Percentiles rank a stretch among this genome's conserved stretches.
Conservation (phyloP, 768 basidiomycete species). For the Tylopilus sp. region DNA sequence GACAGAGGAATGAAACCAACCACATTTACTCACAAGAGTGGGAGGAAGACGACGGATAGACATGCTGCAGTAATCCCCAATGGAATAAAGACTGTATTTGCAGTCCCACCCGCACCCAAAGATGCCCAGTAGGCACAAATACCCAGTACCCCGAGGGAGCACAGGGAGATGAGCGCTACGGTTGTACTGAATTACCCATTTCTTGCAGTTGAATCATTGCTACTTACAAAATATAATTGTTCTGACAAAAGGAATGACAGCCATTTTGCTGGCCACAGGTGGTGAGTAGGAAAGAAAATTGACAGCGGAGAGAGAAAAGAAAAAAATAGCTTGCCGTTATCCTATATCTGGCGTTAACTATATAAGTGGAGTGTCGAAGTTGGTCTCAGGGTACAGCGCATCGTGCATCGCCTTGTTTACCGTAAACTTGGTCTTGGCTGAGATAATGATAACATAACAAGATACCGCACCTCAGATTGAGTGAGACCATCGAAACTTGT, state of each 20-base stretch:
- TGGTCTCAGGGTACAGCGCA: not conserved
- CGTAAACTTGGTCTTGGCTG: not conserved
- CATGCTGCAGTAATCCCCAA: constrained; percentile 13
- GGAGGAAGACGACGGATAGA: constrained; percentile 22
- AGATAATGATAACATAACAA: not conserved
- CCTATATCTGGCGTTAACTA: not conserved
- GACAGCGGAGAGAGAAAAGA: not conserved
- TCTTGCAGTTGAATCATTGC: not conserved
- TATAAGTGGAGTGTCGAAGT: not conserved
- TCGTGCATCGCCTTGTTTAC: not conserved
- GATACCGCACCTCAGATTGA: not conserved
- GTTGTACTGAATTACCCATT: not conserved
- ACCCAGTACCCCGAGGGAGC: constrained; percentile 20
- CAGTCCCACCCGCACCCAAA: constrained; percentile 3
- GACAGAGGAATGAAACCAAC: not conserved
- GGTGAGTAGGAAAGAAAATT: not conserved
- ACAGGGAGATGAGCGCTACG: constrained; percentile 14
- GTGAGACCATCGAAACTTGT: not conserved
- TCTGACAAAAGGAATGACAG: constrained; percentile 25
- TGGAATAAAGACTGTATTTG: constrained; percentile 9
- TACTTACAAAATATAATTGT: constrained; percentile 21
- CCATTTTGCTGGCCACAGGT: constrained; percentile 14
- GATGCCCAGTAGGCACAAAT: constrained; percentile 19
- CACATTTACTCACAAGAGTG: constrained; percentile 19
- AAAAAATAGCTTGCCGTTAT: not conserved